Evolutionary conservation across 1,284 basidiomycete species (phyloP).

Genomic region (Marasmius sp.): DNA sequence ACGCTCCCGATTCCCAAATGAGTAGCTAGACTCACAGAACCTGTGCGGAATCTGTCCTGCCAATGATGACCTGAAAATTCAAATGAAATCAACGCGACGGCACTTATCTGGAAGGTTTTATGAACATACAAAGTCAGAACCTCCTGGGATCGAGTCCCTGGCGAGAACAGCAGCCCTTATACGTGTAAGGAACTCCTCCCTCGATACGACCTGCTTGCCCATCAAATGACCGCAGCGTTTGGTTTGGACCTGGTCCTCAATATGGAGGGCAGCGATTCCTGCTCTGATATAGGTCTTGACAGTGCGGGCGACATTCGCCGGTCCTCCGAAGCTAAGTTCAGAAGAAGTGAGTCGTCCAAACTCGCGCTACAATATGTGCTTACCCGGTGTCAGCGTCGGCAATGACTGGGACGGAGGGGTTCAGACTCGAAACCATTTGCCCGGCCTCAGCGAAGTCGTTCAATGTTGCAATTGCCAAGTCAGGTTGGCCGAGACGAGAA

Average conservation of each 20-base stretch:
- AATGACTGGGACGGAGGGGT: slow-evolving; percentile 68
- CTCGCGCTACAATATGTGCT: slow-evolving; percentile 1
- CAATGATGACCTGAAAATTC: slow-evolving; percentile 57
- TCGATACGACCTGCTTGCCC: slow-evolving; percentile 75
- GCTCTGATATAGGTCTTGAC: slow-evolving; percentile 70
- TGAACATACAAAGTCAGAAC: slow-evolving; percentile 60
- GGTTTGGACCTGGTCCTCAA: slow-evolving; percentile 83
- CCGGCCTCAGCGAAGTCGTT: slow-evolving; percentile 75
- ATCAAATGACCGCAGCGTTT: slow-evolving; percentile 82
- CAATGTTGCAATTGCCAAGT: slow-evolving; percentile 78
- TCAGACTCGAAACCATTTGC: slow-evolving; percentile 65
- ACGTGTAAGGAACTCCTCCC: slow-evolving; percentile 73
- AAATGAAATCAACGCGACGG: neutral
- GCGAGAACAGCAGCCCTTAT: slow-evolving; percentile 78
- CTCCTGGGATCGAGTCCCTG: slow-evolving; percentile 67
- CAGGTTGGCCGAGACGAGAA: slow-evolving; percentile 73
- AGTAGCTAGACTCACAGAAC: slow-evolving; percentile 36
- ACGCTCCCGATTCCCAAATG: neutral
- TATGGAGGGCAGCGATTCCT: slow-evolving; percentile 77
- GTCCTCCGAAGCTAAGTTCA: slow-evolving; percentile 66
- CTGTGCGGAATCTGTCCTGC: slow-evolving; percentile 80
- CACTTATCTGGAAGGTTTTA: neutral
- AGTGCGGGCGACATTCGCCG: slow-evolving; percentile 76
- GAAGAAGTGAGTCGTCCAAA: neutral
- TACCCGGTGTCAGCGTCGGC: slow-evolving; percentile 82